These are phyloP conservation scores for Euphorbia corollata DNA, from an alignment of 441 rosid genomes.

Conservation along the genomic window DNA sequence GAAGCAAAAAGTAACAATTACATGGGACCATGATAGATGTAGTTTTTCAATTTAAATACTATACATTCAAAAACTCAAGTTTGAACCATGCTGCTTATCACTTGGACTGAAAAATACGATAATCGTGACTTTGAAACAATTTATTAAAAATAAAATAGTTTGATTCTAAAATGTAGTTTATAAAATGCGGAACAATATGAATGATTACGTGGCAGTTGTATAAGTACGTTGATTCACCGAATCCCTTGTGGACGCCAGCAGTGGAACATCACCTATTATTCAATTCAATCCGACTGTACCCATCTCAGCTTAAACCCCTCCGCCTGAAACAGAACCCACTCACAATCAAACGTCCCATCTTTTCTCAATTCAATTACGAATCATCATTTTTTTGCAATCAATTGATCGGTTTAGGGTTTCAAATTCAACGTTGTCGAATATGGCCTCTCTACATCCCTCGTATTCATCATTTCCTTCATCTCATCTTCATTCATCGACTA, in stretches of 20 bases:
- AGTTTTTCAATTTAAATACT: too few relatives aligned
- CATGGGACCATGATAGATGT: too few relatives aligned
- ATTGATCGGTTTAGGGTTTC: background rate
- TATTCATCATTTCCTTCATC: constrained; percentile 26
- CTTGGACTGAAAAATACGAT: too few relatives aligned
- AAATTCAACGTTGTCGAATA: constrained; percentile 9
- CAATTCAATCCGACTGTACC: background rate
- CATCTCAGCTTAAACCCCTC: constrained; percentile 13
- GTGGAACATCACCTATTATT: background rate
- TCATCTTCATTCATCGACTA: constrained; percentile 19
- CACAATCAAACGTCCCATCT: background rate
- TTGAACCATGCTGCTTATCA: too few relatives aligned
- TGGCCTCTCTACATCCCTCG: constrained; percentile 25
- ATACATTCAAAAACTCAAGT: too few relatives aligned
- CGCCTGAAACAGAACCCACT: background rate
- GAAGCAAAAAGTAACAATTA: too few relatives aligned
- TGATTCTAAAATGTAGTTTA: too few relatives aligned
- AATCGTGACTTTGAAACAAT: too few relatives aligned
- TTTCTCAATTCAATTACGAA: background rate
- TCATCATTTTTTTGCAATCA: background rate
- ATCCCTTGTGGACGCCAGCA: background rate
- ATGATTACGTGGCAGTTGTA: too few relatives aligned
- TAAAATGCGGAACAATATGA: too few relatives aligned
- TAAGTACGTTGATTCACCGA: background rate
- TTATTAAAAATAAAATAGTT: too few relatives aligned